Conservation (phyloP, 2,329 filamentous ascomycete species). For the Elsinoe ampelina region DNA sequence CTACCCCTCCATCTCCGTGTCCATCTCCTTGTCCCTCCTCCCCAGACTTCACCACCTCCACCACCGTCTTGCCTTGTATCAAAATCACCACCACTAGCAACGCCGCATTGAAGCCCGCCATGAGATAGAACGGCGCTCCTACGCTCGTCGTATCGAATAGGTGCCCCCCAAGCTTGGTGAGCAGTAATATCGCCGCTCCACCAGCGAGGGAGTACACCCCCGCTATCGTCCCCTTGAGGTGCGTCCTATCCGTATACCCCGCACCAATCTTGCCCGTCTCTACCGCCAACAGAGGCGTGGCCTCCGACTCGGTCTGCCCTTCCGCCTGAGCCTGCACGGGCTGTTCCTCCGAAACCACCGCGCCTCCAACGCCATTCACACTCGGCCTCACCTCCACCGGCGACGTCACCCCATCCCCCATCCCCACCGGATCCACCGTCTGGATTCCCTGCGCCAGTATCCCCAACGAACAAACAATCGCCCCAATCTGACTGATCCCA, state of each 20-base stretch:
- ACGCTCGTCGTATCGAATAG: slow-evolving; percentile 68
- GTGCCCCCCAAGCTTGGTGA: slow-evolving; percentile 83
- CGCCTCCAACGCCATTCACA: not conserved
- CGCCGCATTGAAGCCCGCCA: slow-evolving; percentile 76
- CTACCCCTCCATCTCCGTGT: not conserved
- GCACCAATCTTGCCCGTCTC: not conserved
- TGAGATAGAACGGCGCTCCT: slow-evolving; percentile 86
- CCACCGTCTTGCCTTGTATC: slow-evolving; percentile 14
- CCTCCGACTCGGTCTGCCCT: not conserved
- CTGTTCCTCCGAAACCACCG: not conserved
- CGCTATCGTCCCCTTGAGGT: slow-evolving; percentile 85
- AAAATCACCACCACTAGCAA: slow-evolving; percentile 44
- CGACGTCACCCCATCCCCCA: not conserved
- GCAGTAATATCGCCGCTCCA: slow-evolving; percentile 76
- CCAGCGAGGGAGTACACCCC: slow-evolving; percentile 89
- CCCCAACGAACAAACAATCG: slow-evolving; percentile 91
- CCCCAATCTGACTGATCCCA: slow-evolving; percentile 88
- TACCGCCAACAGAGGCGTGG: slow-evolving; percentile 9
- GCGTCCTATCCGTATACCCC: slow-evolving; percentile 23
- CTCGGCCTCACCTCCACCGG: not conserved
- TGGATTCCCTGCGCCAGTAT: slow-evolving; percentile 69
- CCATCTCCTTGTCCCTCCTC: not conserved
- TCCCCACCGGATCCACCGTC: not conserved
- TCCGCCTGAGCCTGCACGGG: no score
- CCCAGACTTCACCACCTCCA: not conserved